phyloP scores from a whole-genome alignment of 164 flowering plant genomes.

The Magnolia sinica region DNA sequence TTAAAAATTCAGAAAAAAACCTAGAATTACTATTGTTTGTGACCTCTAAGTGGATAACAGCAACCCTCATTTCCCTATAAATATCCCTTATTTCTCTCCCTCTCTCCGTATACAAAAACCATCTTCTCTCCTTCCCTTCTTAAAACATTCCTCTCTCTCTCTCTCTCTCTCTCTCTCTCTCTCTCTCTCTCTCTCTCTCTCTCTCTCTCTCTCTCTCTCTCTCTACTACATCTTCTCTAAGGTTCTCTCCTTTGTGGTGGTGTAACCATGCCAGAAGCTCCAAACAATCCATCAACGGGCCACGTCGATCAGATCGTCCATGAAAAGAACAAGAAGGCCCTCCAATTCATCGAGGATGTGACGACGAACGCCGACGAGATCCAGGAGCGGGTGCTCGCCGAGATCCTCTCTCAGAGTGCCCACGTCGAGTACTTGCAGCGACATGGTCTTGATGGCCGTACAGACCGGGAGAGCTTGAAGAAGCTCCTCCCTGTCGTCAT shows the following conservation, averaged over 20 bases:
- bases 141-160: neutral
- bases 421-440: slow-evolving; percentile 68
- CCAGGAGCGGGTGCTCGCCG: slow-evolving; percentile 55
- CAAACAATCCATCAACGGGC: slow-evolving; percentile 10
- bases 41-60: slow-evolving; percentile 16
- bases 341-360: slow-evolving; percentile 75
- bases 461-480: slow-evolving; percentile 76
- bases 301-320: neutral
- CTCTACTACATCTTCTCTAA: neutral
- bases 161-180: slow-evolving; percentile 8
- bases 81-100: slow-evolving; percentile 22
- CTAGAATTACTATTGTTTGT: slow-evolving; percentile 1
- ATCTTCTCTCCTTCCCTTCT: slow-evolving; percentile 4
- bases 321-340: slow-evolving; percentile 52
- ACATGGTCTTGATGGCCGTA: slow-evolving; percentile 53
- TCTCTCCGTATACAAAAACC: slow-evolving; percentile 15
- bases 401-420: slow-evolving; percentile 66
- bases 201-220: slow-evolving; percentile 3
- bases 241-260: neutral
- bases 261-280: slow-evolving; percentile 79
- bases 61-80: slow-evolving; percentile 33
- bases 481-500: slow-evolving; percentile 63
- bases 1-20: neutral
- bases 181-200: neutral
- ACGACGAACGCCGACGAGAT: slow-evolving; percentile 61